These are phyloP conservation scores for Spinacia oleracea DNA, from an alignment of 179 eudicot species.

Conservation along the genomic window DNA sequence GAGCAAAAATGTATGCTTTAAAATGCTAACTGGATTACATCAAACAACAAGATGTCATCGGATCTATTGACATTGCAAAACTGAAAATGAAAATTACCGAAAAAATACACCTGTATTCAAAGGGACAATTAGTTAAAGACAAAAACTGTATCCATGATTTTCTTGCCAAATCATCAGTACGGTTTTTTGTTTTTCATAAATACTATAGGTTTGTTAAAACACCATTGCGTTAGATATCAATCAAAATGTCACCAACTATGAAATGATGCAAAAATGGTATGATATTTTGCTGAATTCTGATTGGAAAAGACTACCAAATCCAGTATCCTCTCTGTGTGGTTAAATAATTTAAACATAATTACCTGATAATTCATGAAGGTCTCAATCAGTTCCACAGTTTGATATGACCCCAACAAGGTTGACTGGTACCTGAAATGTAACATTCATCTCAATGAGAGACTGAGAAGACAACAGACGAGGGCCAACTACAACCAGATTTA, in stretches of 20 bases:
- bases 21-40: background rate
- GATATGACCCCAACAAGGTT: conserved; percentile 80
- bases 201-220: too few relatives aligned
- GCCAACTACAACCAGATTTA: background rate
- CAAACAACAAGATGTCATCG: background rate
- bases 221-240: background rate
- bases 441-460: background rate
- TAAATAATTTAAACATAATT: background rate
- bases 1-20: background rate
- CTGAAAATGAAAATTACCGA: too few relatives aligned
- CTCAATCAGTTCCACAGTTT: conserved; percentile 89
- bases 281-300: background rate
- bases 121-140: too few relatives aligned
- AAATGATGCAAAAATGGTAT: background rate
- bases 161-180: too few relatives aligned
- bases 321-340: background rate
- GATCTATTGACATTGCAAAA: too few relatives aligned
- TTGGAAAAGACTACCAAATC: background rate
- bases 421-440: conserved; percentile 82
- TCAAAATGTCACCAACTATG: background rate
- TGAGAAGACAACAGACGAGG: background rate
- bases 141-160: too few relatives aligned
- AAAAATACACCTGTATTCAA: too few relatives aligned
- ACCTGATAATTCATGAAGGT: conserved; percentile 99
- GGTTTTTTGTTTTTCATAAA: too few relatives aligned